These are phyloP conservation scores for Pestalotiopsis sp. DNA, from an alignment of 2,329 filamentous ascomycete genomes.

Conservation along the genomic window DNA sequence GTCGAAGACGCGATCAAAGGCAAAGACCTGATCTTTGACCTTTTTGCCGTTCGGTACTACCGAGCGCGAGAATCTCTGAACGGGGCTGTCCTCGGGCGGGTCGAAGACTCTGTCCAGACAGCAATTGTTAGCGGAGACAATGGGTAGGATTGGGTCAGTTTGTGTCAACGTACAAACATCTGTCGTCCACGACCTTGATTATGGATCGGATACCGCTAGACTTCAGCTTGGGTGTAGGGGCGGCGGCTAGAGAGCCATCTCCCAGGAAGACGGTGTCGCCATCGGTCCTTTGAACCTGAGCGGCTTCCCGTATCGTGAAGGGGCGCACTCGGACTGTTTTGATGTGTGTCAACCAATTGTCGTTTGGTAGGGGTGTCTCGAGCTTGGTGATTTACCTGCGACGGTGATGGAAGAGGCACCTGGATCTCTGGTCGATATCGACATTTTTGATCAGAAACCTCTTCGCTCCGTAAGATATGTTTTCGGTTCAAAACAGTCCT, in stretches of 20 bases:
- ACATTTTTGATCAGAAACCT: conserved; percentile 29
- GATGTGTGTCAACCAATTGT: conserved; percentile 29
- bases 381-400: conserved; percentile 43
- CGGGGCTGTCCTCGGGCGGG: conserved; percentile 90
- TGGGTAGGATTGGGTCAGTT: neutral
- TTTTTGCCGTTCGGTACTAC: conserved; percentile 84
- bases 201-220: conserved; percentile 87
- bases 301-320: conserved; percentile 88
- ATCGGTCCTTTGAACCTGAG: conserved; percentile 79
- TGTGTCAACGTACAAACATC: conserved; percentile 77
- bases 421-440: conserved; percentile 41
- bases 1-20: conserved; percentile 96
- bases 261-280: conserved; percentile 93
- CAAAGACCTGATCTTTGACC: conserved; percentile 96
- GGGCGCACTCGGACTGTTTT: conserved; percentile 67
- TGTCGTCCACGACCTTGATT: conserved; percentile 95
- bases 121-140: neutral
- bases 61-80: conserved; percentile 83
- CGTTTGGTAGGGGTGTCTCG: neutral
- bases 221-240: conserved; percentile 80
- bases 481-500: neutral
- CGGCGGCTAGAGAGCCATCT: conserved; percentile 90
- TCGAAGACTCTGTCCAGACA: conserved; percentile 77
- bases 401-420: conserved; percentile 62
- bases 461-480: neutral